phyloP scores from a whole-genome alignment of 73 alveolate species.

The Blepharisma japonicum region DNA sequence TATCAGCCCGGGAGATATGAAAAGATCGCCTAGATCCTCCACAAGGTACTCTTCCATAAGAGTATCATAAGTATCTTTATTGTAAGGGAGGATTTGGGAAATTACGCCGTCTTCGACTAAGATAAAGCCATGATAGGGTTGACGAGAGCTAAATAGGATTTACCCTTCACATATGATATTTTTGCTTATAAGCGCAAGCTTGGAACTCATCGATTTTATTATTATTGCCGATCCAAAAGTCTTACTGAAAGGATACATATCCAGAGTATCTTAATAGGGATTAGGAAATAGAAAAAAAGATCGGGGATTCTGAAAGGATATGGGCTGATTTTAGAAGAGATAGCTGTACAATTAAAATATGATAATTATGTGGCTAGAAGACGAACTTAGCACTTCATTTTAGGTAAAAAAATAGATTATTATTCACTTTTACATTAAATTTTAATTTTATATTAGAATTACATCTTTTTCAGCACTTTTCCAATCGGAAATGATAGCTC shows the following conservation, averaged over 20 bases:
- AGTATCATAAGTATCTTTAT: background rate
- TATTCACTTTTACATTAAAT: too few species aligned
- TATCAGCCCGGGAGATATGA: constrained; percentile 9
- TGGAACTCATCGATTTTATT: background rate
- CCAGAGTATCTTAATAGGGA: background rate
- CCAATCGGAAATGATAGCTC: too few species aligned
- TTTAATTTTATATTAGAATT: too few species aligned
- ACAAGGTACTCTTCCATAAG: background rate
- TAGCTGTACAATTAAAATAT: too few species aligned
- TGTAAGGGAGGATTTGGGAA: background rate
- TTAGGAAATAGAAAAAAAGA: background rate
- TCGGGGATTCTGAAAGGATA: background rate
- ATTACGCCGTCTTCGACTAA: background rate
- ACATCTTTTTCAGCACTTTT: too few species aligned
- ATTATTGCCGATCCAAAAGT: background rate
- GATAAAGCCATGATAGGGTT: background rate
- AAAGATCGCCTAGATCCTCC: constrained; percentile 12
- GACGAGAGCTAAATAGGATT: background rate
- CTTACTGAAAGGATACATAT: background rate
- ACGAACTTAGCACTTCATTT: too few species aligned
- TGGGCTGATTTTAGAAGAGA: too few species aligned
- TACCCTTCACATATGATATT: constrained; percentile 4
- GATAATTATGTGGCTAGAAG: too few species aligned
- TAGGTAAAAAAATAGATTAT: too few species aligned
- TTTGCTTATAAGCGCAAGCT: constrained; percentile 10